phyloP scores from a whole-genome alignment of 495 filamentous ascomycete genomes.

The Evernia prunastri region DNA sequence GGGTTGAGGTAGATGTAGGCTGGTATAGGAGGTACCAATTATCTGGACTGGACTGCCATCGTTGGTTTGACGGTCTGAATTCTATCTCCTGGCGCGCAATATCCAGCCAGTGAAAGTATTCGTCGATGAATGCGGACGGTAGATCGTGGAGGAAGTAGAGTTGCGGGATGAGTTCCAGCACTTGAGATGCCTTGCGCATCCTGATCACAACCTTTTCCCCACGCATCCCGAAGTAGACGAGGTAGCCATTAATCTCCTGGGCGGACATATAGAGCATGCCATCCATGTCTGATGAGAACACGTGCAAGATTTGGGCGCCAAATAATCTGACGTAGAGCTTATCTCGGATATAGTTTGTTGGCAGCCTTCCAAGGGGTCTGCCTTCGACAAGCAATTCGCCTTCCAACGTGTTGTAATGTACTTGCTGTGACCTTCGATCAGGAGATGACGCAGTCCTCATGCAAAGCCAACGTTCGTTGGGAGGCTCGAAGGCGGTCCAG shows the following conservation, averaged over 20 bases:
- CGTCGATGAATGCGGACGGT: not conserved
- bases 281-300: not conserved
- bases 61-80: not conserved
- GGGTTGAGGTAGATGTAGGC: not conserved
- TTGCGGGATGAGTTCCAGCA: not conserved
- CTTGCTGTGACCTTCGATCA: not conserved
- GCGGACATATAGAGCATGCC: slow-evolving; percentile 18
- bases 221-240: not conserved
- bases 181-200: not conserved
- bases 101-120: not conserved
- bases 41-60: not conserved
- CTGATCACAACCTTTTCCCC: not conserved
- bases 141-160: not conserved
- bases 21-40: not conserved
- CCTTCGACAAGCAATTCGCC: slow-evolving; percentile 16
- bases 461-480: not conserved
- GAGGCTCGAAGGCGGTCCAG: not conserved
- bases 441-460: not conserved
- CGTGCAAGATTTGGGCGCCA: slow-evolving; percentile 2
- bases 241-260: not conserved
- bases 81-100: not conserved
- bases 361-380: slow-evolving; percentile 7
- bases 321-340: slow-evolving; percentile 1
- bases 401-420: slow-evolving; percentile 9
- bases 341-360: not conserved